These are phyloP conservation scores for Solanum stenotomum DNA, from an alignment of 257 asterid species.

Conservation along the genomic window DNA sequence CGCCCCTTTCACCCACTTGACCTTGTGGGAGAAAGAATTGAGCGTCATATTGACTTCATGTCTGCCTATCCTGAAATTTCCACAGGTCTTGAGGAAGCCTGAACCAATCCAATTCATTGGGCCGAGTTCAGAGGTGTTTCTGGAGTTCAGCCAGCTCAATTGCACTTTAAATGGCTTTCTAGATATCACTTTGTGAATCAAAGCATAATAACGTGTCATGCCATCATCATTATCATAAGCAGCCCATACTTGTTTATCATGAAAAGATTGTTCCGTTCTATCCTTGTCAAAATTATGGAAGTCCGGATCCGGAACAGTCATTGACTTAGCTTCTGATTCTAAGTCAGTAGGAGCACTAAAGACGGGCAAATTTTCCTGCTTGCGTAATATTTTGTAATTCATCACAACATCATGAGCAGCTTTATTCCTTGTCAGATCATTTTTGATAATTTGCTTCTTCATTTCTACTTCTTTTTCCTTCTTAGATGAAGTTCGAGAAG, in stretches of 20 bases:
- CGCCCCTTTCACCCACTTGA: constrained; percentile 42
- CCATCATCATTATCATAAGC: constrained; percentile 66
- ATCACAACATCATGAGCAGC: not conserved
- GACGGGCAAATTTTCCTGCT: constrained; percentile 10
- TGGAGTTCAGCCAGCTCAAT: constrained; percentile 56
- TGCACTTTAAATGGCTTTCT: constrained; percentile 38
- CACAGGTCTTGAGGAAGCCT: constrained; percentile 52
- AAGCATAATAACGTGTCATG: constrained; percentile 64
- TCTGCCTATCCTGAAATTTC: constrained; percentile 50
- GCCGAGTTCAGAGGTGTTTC: constrained; percentile 27
- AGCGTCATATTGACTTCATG: constrained; percentile 13
- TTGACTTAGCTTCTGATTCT: constrained; percentile 16
- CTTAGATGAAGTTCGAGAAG: constrained; percentile 8
- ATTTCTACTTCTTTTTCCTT: constrained; percentile 6
- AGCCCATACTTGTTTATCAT: constrained; percentile 63
- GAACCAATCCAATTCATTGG: constrained; percentile 30
- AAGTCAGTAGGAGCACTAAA: constrained; percentile 7
- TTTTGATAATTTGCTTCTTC: not conserved
- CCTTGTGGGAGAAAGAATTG: constrained; percentile 56
- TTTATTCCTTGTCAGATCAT: constrained; percentile 4
- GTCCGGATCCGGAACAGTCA: constrained; percentile 61
- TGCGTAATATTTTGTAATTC: constrained; percentile 1
- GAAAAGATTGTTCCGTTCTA: constrained; percentile 39
- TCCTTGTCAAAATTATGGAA: constrained; percentile 52
- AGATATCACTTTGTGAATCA: constrained; percentile 34